Base-by-base conservation (phyloP, 1,139 yeast genomes). In the Yamadazyma sp. region DNA sequence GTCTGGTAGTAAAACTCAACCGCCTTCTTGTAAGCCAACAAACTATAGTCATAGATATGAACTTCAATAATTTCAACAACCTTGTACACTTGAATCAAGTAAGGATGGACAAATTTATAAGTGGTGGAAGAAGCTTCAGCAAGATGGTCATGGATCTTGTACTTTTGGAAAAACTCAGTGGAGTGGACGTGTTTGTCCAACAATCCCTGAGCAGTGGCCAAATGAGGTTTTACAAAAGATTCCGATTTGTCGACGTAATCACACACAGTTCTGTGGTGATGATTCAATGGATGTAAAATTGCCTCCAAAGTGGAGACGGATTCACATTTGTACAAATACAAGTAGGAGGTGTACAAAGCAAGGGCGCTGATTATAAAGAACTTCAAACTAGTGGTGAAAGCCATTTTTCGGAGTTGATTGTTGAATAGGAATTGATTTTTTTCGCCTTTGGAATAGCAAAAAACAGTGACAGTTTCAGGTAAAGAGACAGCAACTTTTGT, bases 241-340 rank as follows among this genome's bases (percentile, higher is more conserved):
- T 59, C 56, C 20, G 67, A 69, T 34, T 51, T 51, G 47, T 57
- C 51, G 48, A 70, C 62, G 1, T 52, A 59, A 26, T 57, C 64
- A 54, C 77, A 71, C 33, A 67, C 53, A 37, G 56, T 56, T 47
- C 54, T 54, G 49, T 68, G 73, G 43, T 58, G 54, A 44, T 61
- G 60, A 38, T 61, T 48, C 44, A 69, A 61, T 37, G 77, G 76
- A 47, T 69, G 74, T 48, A 67, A 54, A 35, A 65, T 58, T 41
- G 65, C 52, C 20, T 64, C 54, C 13, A 63, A 48, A 47, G 63
- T 64, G 39, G 60, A 51, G 46, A 67, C 61, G 30, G 58, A 50
- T 35, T 59, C 63, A 54, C 77, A 71, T 52, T 70, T 70, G 58
- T 66, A 70, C 31, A 61, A 53, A 49, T 57, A 57, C 50, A 71